phyloP scores from a whole-genome alignment of 73 alveolate species.

The Diophrys appendiculata region DNA sequence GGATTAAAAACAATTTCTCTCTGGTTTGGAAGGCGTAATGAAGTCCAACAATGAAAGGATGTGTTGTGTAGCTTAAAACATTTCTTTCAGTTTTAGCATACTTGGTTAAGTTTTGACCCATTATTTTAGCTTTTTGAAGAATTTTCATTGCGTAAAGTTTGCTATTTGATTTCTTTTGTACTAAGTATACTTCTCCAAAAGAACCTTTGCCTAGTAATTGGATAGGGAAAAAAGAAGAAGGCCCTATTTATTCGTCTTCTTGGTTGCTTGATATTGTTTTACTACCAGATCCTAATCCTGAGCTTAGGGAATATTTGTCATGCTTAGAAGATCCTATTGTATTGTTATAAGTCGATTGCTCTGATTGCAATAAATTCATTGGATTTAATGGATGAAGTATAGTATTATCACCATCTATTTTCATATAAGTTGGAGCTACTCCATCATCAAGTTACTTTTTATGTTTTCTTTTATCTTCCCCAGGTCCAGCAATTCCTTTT shows the following conservation, averaged over 20 bases:
- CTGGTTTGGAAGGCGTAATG: slow-evolving; percentile 95
- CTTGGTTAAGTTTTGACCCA: slow-evolving; percentile 83
- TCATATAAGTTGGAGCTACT: neutral
- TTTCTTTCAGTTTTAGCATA: slow-evolving; percentile 88
- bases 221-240: slow-evolving; percentile 60
- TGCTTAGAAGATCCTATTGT: neutral
- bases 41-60: slow-evolving; percentile 88
- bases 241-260: slow-evolving; percentile 58
- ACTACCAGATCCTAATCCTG: no score
- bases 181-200: slow-evolving; percentile 86
- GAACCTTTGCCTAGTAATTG: slow-evolving; percentile 85
- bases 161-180: slow-evolving; percentile 44
- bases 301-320: neutral
- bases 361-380: no score
- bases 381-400: no score
- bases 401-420: neutral
- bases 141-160: slow-evolving; percentile 93
- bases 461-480: no score
- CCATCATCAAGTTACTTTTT: neutral
- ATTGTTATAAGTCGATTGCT: no score
- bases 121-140: slow-evolving; percentile 84
- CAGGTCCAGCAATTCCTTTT: neutral
- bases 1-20: slow-evolving; percentile 86
- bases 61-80: slow-evolving; percentile 77
- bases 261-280: no score